Evolutionary conservation across 1,284 basidiomycete genomes (phyloP), one percentile per base, ranked within the genome.

Genomic region (Hortiboletus rubellus): DNA sequence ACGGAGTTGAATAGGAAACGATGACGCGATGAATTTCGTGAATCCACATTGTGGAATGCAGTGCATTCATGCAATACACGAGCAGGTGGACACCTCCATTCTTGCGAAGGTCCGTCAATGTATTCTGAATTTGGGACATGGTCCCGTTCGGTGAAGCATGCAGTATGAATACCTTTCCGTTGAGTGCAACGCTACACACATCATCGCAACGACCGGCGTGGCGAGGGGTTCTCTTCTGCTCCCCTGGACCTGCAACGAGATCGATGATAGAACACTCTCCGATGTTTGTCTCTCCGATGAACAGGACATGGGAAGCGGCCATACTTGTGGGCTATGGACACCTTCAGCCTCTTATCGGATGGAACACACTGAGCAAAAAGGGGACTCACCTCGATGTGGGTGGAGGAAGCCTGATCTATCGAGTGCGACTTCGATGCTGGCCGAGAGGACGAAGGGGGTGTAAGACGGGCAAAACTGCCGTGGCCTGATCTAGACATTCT

Each of bases 211-310:
- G 42, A 27, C 30, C 17, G 6, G 27, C 7, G 15, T 27, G 46
- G 38, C 3, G 37, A 56, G 14, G 27, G 5, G 30, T 18, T n/a
- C 12, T 46, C 33, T 51, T 50, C 31, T 48, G 44, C 14, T 51
- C 55, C 27, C 27, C 56, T 46, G 60, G 22, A 18, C 52, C 53
- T 40, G 56, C 54, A 43, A 62, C 24, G 46, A 67, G 52, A 27
- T 71, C 48, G 55, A 66, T 27, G 24, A 67, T 55, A 50, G 63
- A 69, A 52, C 27, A 27, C n/a, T 64, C 55, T 34, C 57, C 63
- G 3, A 61, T 48, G 44, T 37, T 43, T 15, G 58, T 71, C 44
- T 69, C 69, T 38, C 67, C 69, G 3, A 67, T 41, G 38, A 67
- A 61, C 11, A 67, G n/a, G 30, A 67, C 40, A 47, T 67, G 66